A percentile compares a stretch with the other conserved stretches of the same genome.
Evolutionary conservation across 805 yeast genomes (phyloP).

Genomic region (Isabelozyma rhagii): DNA sequence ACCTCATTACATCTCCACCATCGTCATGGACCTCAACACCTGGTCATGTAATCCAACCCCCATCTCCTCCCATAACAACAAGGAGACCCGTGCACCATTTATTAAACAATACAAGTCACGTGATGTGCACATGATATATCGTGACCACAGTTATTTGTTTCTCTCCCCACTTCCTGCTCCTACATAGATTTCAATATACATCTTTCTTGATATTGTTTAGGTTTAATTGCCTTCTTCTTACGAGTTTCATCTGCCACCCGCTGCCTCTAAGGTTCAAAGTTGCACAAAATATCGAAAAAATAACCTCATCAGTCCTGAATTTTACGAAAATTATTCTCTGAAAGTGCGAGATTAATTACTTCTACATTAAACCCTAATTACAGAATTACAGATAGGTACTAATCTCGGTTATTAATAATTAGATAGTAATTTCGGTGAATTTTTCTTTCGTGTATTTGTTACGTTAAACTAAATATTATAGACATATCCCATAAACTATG

Average conservation of each 20-base stretch:
- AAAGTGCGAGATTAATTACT: neutral
- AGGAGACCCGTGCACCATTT: neutral
- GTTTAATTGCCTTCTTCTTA: neutral
- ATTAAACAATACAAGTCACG: neutral
- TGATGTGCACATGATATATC: neutral
- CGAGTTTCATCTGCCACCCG: neutral
- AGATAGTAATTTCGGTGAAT: neutral
- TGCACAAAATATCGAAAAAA: neutral
- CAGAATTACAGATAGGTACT: neutral
- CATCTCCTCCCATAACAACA: neutral
- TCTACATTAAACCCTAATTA: neutral
- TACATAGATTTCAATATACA: neutral
- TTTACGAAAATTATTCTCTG: neutral
- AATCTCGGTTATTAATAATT: neutral
- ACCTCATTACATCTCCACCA: no score
- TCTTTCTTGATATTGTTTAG: neutral
- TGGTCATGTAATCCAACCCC: neutral
- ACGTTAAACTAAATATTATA: neutral
- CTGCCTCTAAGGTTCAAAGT: neutral
- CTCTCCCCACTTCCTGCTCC: neutral
- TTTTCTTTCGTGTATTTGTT: no score
- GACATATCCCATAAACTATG: neutral
- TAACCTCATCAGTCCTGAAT: neutral
- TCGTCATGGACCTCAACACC: neutral
- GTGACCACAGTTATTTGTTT: neutral